phyloP scores from a whole-genome alignment of 2,329 filamentous ascomycete genomes.

The Aspergillus quadricinctus region DNA sequence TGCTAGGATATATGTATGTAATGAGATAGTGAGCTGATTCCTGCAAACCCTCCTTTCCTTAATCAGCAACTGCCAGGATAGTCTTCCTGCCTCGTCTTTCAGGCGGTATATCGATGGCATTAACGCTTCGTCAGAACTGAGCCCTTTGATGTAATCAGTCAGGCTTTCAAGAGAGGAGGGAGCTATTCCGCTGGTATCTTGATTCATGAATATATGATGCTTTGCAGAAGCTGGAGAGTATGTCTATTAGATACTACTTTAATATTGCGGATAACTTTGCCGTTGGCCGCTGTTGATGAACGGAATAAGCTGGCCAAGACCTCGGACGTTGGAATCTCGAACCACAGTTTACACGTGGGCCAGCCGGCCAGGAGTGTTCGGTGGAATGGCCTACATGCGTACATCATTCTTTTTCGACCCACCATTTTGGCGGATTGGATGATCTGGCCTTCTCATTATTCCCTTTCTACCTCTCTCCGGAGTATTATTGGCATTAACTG shows the following conservation, averaged over 20 bases:
- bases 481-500: neutral
- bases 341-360: slow-evolving; percentile 13
- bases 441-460: neutral
- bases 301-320: neutral
- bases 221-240: neutral
- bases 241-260: neutral
- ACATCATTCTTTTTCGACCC: slow-evolving; percentile 4
- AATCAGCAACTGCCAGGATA: too few species aligned
- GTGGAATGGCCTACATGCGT: neutral
- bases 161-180: neutral
- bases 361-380: slow-evolving; percentile 9
- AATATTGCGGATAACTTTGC: neutral
- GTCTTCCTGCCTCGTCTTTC: too few species aligned
- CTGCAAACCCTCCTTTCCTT: neutral
- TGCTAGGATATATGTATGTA: neutral
- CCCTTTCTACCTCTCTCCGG: too few species aligned
- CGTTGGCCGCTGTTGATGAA: neutral
- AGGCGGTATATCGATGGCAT: neutral
- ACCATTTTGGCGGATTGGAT: slow-evolving; percentile 4
- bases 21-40: neutral
- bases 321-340: neutral
- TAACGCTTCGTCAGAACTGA: neutral
- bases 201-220: neutral
- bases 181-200: too few species aligned
- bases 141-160: neutral